A percentile compares a stretch with the other conserved stretches of the same genome.
Conservation (phyloP, 2,329 filamentous ascomycete genomes). For the Tolypocladium pustulatum region DNA sequence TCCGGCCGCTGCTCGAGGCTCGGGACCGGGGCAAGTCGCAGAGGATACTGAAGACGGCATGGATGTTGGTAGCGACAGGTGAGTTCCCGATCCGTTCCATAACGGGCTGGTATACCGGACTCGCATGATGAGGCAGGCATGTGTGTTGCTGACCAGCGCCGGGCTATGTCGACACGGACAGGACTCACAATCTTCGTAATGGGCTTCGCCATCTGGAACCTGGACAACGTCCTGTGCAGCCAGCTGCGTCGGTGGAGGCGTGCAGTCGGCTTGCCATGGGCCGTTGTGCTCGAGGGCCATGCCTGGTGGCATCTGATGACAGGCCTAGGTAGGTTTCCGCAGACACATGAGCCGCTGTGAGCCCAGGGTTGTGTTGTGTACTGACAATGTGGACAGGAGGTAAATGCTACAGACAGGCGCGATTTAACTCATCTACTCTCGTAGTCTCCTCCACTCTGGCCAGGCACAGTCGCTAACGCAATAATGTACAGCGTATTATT, state of each 20-base stretch:
- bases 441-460: background rate
- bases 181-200: constrained; percentile 56
- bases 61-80: constrained; percentile 57
- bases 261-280: constrained; percentile 67
- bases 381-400: background rate
- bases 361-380: background rate
- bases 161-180: constrained; percentile 7
- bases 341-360: background rate
- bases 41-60: constrained; percentile 51
- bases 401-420: background rate
- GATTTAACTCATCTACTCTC: background rate
- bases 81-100: background rate
- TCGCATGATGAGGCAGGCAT: background rate
- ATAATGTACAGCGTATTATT: constrained; percentile 55
- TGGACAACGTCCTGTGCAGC: constrained; percentile 69
- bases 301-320: constrained; percentile 69
- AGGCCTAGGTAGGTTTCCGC: constrained; percentile 45
- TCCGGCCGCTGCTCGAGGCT: constrained; percentile 34
- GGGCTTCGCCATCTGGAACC: constrained; percentile 66
- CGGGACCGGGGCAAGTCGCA: constrained; percentile 39
- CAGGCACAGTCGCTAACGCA: constrained; percentile 2
- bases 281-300: constrained; percentile 53
- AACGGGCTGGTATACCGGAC: background rate
- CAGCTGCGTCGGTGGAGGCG: constrained; percentile 55
- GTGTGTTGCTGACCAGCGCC: background rate